A percentile compares a stretch with the other conserved stretches of the same genome.
Conservation (phyloP, 495 filamentous ascomycete genomes). For the Bacidia gigantensis region DNA sequence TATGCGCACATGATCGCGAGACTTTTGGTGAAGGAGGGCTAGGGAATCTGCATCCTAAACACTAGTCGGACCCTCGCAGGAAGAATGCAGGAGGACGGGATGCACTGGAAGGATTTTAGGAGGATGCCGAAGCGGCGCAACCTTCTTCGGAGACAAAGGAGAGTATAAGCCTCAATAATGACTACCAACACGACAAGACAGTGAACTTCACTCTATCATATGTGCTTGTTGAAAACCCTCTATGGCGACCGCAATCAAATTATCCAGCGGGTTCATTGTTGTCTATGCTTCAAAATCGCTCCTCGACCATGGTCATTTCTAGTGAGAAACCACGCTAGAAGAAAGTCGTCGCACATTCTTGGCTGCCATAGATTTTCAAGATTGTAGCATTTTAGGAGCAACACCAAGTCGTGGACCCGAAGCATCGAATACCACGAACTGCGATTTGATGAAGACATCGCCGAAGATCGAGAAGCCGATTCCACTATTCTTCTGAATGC, state of each 20-base stretch:
- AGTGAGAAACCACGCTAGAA: too few relatives aligned
- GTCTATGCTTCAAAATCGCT: too few relatives aligned
- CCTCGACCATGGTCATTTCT: too few relatives aligned
- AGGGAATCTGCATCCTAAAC: not conserved
- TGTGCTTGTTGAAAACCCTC: not conserved
- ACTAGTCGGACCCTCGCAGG: not conserved
- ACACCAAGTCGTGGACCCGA: conserved; percentile 43
- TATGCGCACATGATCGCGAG: not conserved
- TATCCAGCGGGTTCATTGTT: too few relatives aligned
- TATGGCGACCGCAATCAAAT: too few relatives aligned
- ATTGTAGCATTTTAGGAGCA: conserved; percentile 33
- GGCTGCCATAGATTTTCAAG: too few relatives aligned
- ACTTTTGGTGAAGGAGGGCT: too few relatives aligned
- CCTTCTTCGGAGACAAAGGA: not conserved
- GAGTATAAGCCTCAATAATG: not conserved
- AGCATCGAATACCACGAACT: conserved; percentile 63
- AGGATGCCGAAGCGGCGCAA: not conserved
- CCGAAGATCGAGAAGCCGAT: conserved; percentile 59
- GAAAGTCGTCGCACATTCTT: too few relatives aligned
- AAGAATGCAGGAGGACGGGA: not conserved
- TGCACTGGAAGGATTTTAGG: too few relatives aligned
- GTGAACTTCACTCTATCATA: not conserved
- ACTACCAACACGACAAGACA: too few relatives aligned
- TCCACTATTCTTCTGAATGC: conserved; percentile 47
- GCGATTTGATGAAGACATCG: conserved; percentile 66